Evolutionary conservation across 2,329 filamentous ascomycete genomes (phyloP), one percentile per base, ranked within the genome.

Genomic region (Cryphonectria nitschkei): DNA sequence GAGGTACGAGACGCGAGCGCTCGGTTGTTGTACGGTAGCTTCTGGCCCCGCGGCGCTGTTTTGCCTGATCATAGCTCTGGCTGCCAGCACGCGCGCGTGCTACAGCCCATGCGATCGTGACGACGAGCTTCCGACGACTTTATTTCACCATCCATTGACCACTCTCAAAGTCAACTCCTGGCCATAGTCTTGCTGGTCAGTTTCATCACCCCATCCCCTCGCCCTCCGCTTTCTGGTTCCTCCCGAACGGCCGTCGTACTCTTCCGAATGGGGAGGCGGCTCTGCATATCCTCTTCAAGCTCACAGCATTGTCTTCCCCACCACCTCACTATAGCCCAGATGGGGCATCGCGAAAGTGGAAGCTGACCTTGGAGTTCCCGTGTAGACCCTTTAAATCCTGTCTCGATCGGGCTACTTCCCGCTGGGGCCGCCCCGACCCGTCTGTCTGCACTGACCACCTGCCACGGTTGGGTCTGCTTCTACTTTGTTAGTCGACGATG

Each of bases 401-500:
- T n/a, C 46, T 54, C 26, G 29, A 58, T 46, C 50, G 29, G 14
- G 29, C 43, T 58, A 32, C 54, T 58, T 54, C 54, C 54, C 26
- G 54, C 26, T 32, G 26, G 54, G 54, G 11, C 54, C 54, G 54
- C 54, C 54, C 54, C 54, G 54, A 32, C 13, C 54, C 54, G 54
- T 32, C 26, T 54, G 54, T 16, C 4, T 54, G 52, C 52, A 54
- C 26, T 54, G n/a, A 29, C 52, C 52, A 54, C 52, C n/a, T 7
- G n/a, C 22, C 26, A 2, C 22, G 3, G 43, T 22, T 32, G 29
- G 58, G 16, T 22, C 46, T 50, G 46, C 46, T n/a, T 50, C 19
- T 50, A 9, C 19, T 50, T n/a, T 8, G 2, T 29, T 34, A 16
- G 41, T 54, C 41, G 32, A 54, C 68, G 37, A 70, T 67, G 64